Percentiles rank a stretch among this genome's conserved stretches.
phyloP scores from a whole-genome alignment of 768 basidiomycete genomes.

The Leccinum arenicola region DNA sequence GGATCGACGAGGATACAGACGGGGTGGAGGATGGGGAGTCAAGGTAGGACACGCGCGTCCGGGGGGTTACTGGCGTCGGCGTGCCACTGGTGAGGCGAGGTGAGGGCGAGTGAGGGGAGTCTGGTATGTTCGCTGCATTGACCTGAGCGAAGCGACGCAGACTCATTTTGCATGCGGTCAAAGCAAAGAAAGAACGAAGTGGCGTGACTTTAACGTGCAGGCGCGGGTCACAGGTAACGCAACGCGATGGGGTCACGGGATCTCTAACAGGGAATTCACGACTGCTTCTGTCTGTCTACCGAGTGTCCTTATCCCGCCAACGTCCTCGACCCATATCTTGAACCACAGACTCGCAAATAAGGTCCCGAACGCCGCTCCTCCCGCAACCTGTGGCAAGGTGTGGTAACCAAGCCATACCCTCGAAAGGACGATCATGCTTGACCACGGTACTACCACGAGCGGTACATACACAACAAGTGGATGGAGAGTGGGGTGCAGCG shows the following conservation, averaged over 20 bases:
- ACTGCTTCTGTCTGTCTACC: conserved; percentile 14
- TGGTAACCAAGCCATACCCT: conserved; percentile 78
- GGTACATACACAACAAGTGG: conserved; percentile 33
- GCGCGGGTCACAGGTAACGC: conserved; percentile 23
- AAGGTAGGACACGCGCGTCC: conserved; percentile 49
- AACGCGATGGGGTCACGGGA: conserved; percentile 25
- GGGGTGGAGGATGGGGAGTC: conserved; percentile 64
- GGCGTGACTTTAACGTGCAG: conserved; percentile 19
- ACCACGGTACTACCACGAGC: conserved; percentile 54
- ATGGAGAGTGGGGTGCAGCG: conserved; percentile 55
- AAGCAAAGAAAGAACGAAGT: conserved; percentile 6
- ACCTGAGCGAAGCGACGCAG: conserved; percentile 57
- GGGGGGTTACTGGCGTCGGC: conserved; percentile 44
- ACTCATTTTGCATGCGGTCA: conserved; percentile 38
- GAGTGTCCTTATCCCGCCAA: conserved; percentile 19
- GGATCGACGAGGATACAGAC: conserved; percentile 70
- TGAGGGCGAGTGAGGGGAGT: conserved; percentile 42
- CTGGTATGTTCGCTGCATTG: conserved; percentile 38
- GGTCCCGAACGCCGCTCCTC: conserved; percentile 55
- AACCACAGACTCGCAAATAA: conserved; percentile 57
- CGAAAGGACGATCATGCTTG: conserved; percentile 54
- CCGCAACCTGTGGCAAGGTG: conserved; percentile 65
- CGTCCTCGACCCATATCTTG: conserved; percentile 45
- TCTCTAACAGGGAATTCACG: background rate
- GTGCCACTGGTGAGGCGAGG: conserved; percentile 32